phyloP scores from a whole-genome alignment of 805 yeast genomes.

The Henningerozyma blattae region DNA sequence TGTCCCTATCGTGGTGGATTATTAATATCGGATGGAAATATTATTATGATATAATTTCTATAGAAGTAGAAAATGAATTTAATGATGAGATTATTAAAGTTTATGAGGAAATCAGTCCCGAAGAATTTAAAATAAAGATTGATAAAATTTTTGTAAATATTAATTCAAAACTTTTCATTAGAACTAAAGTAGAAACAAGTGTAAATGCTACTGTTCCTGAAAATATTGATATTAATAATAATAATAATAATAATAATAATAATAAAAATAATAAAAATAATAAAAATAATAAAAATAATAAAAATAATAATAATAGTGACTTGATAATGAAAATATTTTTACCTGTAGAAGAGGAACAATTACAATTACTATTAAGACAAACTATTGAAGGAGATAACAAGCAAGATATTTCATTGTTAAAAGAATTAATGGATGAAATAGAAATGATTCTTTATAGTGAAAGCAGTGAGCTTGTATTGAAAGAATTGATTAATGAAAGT shows the following conservation, averaged over 20 bases:
- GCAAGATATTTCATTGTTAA: slow-evolving; percentile 21
- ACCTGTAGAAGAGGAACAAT: slow-evolving; percentile 35
- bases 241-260: background rate
- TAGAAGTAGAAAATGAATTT: slow-evolving; percentile 49
- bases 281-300: background rate
- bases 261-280: background rate
- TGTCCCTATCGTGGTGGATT: slow-evolving; percentile 90
- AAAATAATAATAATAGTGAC: background rate
- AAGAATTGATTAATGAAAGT: too few species aligned
- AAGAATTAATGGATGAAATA: slow-evolving; percentile 35
- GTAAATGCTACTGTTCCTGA: too few species aligned
- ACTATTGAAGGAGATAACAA: slow-evolving; percentile 34
- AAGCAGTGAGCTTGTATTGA: too few species aligned
- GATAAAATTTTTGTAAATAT: slow-evolving; percentile 23
- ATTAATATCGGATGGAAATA: slow-evolving; percentile 73
- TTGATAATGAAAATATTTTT: slow-evolving; percentile 28
- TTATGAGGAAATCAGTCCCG: slow-evolving; percentile 45
- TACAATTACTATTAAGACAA: slow-evolving; percentile 41
- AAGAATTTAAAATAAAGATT: slow-evolving; percentile 41
- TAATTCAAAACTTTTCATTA: slow-evolving; percentile 25
- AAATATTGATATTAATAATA: background rate
- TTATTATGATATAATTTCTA: slow-evolving; percentile 40
- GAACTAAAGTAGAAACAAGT: slow-evolving; percentile 11
- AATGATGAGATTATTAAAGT: slow-evolving; percentile 52
- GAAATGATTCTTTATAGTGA: too few species aligned